Percentiles rank a stretch among this genome's conserved stretches.
These are phyloP conservation scores for Arthrobotrys pseudoclavata DNA, from an alignment of 2,329 filamentous ascomycete species.

Conservation along the genomic window DNA sequence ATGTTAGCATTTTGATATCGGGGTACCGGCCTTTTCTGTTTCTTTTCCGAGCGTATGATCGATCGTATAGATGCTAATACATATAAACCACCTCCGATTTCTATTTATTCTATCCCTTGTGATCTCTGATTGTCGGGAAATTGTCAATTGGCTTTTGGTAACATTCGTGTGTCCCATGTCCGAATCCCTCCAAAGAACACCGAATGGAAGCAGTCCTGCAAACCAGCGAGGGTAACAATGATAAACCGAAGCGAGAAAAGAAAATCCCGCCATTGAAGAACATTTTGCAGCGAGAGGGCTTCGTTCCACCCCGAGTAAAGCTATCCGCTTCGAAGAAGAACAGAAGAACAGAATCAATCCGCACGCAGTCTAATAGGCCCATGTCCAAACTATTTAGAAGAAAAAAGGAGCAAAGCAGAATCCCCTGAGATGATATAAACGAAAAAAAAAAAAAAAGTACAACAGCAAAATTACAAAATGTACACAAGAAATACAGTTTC, in stretches of 20 bases:
- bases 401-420: neutral
- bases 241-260: neutral
- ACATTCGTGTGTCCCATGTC: neutral
- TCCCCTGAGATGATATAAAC: neutral
- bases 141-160: too few species aligned
- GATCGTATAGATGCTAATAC: too few species aligned
- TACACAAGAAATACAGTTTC: slow-evolving; percentile 6
- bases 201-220: neutral
- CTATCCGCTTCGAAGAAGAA: neutral
- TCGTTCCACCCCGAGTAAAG: neutral
- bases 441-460: slow-evolving; percentile 12
- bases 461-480: slow-evolving; percentile 5
- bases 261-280: too few species aligned
- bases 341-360: slow-evolving; percentile 2
- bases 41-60: too few species aligned
- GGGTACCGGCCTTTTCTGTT: too few species aligned
- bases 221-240: neutral
- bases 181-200: neutral
- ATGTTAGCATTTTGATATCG: too few species aligned
- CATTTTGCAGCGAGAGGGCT: neutral
- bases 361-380: slow-evolving; percentile 31
- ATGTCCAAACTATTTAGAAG: neutral
- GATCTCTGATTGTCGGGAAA: too few species aligned
- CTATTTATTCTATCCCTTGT: too few species aligned
- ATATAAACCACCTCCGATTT: too few species aligned